Conservation (phyloP, 352 stramenopile species). For the Globisporangium abappressorium region DNA sequence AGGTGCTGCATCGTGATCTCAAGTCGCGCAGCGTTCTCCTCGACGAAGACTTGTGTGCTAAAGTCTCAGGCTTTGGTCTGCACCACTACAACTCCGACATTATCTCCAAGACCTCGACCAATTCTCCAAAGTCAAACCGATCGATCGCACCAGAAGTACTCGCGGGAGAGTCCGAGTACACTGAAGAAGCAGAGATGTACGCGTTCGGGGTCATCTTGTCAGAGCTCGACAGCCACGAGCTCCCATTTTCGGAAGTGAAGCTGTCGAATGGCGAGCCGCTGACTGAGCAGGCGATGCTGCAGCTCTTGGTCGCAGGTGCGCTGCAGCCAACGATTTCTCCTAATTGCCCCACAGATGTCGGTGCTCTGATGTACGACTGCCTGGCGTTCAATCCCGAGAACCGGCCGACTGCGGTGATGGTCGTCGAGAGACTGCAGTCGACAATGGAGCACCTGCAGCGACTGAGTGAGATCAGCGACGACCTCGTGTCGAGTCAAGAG, state of each 20-base stretch:
- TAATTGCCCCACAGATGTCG: slow-evolving; percentile 43
- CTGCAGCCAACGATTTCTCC: slow-evolving; percentile 49
- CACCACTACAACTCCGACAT: slow-evolving; percentile 30
- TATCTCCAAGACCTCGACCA: slow-evolving; percentile 17
- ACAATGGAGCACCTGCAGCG: slow-evolving; percentile 49
- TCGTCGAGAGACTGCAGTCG: slow-evolving; percentile 32
- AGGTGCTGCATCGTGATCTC: slow-evolving; percentile 68
- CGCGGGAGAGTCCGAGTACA: slow-evolving; percentile 37
- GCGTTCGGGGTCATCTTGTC: slow-evolving; percentile 69
- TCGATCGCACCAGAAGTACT: slow-evolving; percentile 71
- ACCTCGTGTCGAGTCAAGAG: slow-evolving; percentile 25
- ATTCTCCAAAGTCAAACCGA: slow-evolving; percentile 36
- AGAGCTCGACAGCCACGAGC: slow-evolving; percentile 67
- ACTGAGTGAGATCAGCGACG: slow-evolving; percentile 48
- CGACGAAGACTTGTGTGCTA: slow-evolving; percentile 49
- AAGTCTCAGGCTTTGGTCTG: slow-evolving; percentile 69
- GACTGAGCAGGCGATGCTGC: slow-evolving; percentile 41
- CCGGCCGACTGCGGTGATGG: slow-evolving; percentile 41
- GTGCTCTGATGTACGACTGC: slow-evolving; percentile 48
- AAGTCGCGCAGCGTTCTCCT: slow-evolving; percentile 72
- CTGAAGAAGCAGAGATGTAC: slow-evolving; percentile 60
- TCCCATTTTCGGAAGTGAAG: slow-evolving; percentile 62
- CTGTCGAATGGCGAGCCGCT: slow-evolving; percentile 52
- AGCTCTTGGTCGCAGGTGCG: slow-evolving; percentile 49
- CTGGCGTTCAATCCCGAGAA: slow-evolving; percentile 41